Evolutionary conservation across 2,329 filamentous ascomycete genomes (phyloP).

Genomic region (Aspergillus sp.): DNA sequence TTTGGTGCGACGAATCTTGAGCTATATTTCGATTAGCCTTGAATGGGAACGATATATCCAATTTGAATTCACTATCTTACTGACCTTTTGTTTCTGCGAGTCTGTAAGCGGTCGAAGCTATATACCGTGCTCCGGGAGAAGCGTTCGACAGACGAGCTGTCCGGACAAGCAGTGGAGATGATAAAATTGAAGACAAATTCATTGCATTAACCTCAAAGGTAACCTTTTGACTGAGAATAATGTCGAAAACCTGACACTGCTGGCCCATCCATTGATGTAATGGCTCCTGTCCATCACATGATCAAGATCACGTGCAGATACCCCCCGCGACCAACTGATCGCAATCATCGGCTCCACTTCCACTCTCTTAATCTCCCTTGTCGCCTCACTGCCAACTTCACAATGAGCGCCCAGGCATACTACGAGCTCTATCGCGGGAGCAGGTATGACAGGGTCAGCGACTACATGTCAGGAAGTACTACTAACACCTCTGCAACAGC

Average conservation of each 20-base stretch:
- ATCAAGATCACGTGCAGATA: constrained; percentile 20
- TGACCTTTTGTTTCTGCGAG: background rate
- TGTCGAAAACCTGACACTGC: background rate
- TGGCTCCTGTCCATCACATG: constrained; percentile 4
- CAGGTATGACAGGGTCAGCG: constrained; percentile 64
- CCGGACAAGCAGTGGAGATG: background rate
- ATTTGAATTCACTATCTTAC: background rate
- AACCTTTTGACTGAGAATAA: background rate
- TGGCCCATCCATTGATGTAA: constrained; percentile 8
- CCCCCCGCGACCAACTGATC: background rate
- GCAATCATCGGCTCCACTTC: constrained; percentile 2
- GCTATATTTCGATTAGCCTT: background rate
- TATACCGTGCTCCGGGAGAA: background rate
- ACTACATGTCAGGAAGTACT: background rate
- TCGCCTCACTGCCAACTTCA: constrained; percentile 19
- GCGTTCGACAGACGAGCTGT: background rate
- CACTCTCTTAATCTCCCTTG: constrained; percentile 12
- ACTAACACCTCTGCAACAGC: constrained; percentile 52
- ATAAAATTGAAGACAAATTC: background rate
- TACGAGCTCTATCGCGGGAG: constrained; percentile 98
- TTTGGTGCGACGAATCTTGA: background rate
- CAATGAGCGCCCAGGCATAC: constrained; percentile 59
- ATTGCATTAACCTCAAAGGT: background rate
- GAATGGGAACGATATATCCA: background rate
- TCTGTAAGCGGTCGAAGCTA: background rate